A percentile compares a stretch with the other conserved stretches of the same genome.
phyloP scores from a whole-genome alignment of 306 rosid species.

The Benincasa hispida region DNA sequence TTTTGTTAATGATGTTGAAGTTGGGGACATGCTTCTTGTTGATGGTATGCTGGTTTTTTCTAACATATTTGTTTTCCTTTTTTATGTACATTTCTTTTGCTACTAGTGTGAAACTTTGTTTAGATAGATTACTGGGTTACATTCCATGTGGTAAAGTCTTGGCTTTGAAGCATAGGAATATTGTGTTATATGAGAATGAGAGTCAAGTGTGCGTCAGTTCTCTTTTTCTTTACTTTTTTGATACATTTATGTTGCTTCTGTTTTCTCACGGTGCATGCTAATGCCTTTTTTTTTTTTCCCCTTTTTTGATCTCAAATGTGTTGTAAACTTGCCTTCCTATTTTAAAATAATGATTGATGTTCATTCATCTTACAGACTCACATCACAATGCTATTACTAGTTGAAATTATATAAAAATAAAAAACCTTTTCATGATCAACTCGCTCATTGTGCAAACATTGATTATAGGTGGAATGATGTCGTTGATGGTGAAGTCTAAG shows the following conservation, averaged over 20 bases:
- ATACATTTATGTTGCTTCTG: not conserved
- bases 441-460: not conserved
- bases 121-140: not conserved
- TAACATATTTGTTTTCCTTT: not conserved
- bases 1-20: slow-evolving; percentile 82
- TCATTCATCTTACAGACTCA: not conserved
- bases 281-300: not conserved
- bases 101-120: not conserved
- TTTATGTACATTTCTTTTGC: not conserved
- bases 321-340: not conserved
- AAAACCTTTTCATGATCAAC: not conserved
- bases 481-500: slow-evolving; percentile 71
- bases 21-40: slow-evolving; percentile 80
- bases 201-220: not conserved
- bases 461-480: slow-evolving; percentile 92
- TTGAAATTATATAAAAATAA: not conserved
- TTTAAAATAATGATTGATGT: not conserved
- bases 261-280: not conserved
- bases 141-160: not conserved
- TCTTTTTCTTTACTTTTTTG: not conserved
- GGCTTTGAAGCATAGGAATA: not conserved
- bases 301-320: not conserved
- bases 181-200: not conserved
- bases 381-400: not conserved
- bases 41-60: slow-evolving; percentile 38